Evolutionary conservation across 345 rosid genomes (phyloP).

Genomic region (Salix arbutifolia): DNA sequence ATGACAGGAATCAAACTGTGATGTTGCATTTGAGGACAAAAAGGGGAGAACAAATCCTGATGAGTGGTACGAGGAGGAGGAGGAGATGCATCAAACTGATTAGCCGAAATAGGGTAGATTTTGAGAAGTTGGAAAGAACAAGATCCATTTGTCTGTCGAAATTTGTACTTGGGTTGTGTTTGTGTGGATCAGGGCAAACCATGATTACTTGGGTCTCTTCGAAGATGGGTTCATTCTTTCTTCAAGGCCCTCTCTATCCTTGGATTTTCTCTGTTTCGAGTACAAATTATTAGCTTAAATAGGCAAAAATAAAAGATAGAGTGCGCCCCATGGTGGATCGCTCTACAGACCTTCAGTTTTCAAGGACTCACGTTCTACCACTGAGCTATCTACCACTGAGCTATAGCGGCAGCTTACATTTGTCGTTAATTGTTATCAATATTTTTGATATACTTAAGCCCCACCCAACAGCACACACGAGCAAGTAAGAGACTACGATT

Average conservation of each 20-base stretch:
- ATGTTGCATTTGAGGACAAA: not conserved
- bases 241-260: too few species aligned
- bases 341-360: slow-evolving; percentile 83
- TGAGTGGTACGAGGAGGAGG: too few species aligned
- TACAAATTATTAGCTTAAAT: too few species aligned
- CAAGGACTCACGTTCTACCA: slow-evolving; percentile 92
- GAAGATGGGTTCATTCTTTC: too few species aligned
- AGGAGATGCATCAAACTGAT: too few species aligned
- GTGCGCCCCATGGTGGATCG: slow-evolving; percentile 73
- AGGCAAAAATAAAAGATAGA: too few species aligned
- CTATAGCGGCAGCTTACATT: slow-evolving; percentile 47
- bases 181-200: not conserved
- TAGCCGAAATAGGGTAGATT: not conserved
- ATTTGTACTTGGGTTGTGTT: not conserved
- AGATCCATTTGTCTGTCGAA: not conserved
- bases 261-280: too few species aligned
- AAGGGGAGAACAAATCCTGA: too few species aligned
- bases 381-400: slow-evolving; percentile 94
- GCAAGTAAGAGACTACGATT: too few species aligned
- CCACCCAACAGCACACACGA: too few species aligned
- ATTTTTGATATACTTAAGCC: rapidly evolving
- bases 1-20: not conserved
- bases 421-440: too few species aligned
- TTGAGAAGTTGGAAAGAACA: not conserved
- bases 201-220: too few species aligned